These are phyloP conservation scores for Fusarium sp. DNA, from an alignment of 2,329 filamentous ascomycete species.

Conservation along the genomic window DNA sequence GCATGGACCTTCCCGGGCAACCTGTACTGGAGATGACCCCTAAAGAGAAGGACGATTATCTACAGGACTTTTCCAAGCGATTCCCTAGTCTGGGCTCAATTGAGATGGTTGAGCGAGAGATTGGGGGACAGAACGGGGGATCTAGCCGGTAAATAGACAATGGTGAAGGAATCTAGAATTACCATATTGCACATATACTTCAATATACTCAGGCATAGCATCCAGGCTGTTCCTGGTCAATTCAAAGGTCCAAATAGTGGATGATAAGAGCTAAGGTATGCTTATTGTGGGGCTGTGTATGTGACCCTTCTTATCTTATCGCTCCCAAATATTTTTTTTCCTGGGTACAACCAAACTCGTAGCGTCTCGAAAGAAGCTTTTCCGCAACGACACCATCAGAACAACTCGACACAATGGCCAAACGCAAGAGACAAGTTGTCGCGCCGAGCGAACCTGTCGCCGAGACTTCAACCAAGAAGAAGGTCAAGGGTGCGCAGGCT, in stretches of 20 bases:
- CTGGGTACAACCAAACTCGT: conserved; percentile 4
- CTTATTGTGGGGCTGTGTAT: conserved; percentile 43
- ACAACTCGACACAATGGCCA: conserved; percentile 58
- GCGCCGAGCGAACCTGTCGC: conserved; percentile 46
- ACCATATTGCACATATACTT: conserved; percentile 39
- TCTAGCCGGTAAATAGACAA: conserved; percentile 42
- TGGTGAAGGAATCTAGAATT: conserved; percentile 29
- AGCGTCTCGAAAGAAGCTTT: conserved; percentile 21
- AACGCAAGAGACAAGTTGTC: conserved; percentile 64
- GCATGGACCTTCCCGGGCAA: conserved; percentile 64
- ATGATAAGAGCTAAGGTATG: conserved; percentile 26
- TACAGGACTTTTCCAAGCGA: conserved; percentile 82
- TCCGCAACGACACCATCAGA: conserved; percentile 24
- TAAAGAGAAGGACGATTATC: conserved; percentile 75
- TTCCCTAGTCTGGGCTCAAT: conserved; percentile 89
- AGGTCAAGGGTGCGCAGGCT: conserved; percentile 39
- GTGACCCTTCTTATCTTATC: conserved; percentile 55
- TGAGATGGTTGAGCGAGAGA: conserved; percentile 87
- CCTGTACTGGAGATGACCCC: conserved; percentile 69
- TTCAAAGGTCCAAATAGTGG: background rate
- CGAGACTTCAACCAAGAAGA: conserved; percentile 51
- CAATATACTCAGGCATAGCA: conserved; percentile 49
- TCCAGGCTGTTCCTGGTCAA: conserved; percentile 23
- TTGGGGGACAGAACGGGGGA: conserved; percentile 53
- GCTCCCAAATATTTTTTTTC: conserved; percentile 51